phyloP scores from a whole-genome alignment of 2,329 filamentous ascomycete species.

The Chrysosporium queenslandicum region DNA sequence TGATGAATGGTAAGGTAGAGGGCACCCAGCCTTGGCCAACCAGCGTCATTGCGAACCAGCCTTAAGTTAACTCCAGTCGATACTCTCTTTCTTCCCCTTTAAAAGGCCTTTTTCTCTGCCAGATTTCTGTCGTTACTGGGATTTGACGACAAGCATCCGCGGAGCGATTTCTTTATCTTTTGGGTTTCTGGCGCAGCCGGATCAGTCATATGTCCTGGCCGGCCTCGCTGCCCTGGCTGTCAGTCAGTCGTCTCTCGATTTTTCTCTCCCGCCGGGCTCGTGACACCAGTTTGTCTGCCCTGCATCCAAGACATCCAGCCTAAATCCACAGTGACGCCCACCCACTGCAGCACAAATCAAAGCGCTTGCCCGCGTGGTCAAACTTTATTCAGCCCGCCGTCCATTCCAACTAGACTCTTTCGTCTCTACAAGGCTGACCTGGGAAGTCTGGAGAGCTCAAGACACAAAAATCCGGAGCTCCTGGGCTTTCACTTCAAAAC shows the following conservation, averaged over 20 bases:
- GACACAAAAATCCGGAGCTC: background rate
- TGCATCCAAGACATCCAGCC: conserved; percentile 7
- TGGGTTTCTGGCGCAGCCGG: no score
- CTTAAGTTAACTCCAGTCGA: background rate
- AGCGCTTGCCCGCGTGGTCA: background rate
- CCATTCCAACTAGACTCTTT: background rate
- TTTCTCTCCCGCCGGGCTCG: background rate
- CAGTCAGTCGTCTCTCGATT: background rate
- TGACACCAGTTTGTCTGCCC: conserved; percentile 1
- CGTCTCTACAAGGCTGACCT: conserved; percentile 9
- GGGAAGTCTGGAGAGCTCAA: background rate
- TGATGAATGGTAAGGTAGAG: no score
- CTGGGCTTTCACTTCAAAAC: background rate
- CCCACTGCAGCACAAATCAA: conserved; percentile 2
- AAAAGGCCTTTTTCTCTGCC: background rate
- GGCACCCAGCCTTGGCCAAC: conserved; percentile 1
- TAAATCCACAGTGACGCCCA: background rate
- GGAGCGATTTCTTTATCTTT: background rate
- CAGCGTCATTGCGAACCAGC: background rate
- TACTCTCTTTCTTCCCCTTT: background rate
- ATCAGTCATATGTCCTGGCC: background rate
- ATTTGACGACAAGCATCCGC: background rate
- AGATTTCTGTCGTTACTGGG: background rate
- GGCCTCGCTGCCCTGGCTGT: background rate
- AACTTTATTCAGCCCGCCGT: conserved; percentile 7